Base-by-base conservation (phyloP, 495 filamentous ascomycete species). In the Darksidea phi region DNA sequence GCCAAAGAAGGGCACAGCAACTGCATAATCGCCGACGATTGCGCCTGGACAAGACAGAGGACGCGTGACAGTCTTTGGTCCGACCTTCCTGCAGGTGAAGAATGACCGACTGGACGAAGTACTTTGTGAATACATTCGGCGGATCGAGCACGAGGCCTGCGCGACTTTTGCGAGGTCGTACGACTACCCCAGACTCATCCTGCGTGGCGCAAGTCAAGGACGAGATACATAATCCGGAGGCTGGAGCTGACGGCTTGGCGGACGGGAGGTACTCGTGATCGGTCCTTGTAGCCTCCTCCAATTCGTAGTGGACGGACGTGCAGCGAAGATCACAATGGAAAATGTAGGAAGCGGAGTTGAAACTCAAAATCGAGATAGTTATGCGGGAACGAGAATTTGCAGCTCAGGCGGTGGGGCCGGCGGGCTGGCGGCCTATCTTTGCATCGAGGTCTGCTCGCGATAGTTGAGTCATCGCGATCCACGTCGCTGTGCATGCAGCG, bases 401-500 rank as follows among this genome's bases (percentile, higher is more conserved):
- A 57, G 20, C 17, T 23, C 53, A 52, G 17, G 38, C 57, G 60
- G 57, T 47, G 1, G 48, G 26, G 17, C 24, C 20, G 25, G 20
- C 8, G 1, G 12, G 36, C 6, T 47, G 34, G 34, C 43, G 48
- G 7, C 21, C 25, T 52, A 41, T 34, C 3, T 38, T 52, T 64
- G 23, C 61, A 18, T 38, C 43, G 28, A 57, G 42, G 54, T 21
- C 17, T 53, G 57, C 23, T 57, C 36, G 53, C 34, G 20, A 21
- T 17, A 24, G 52, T 66, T 43, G 63, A 66, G 34, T 66, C 63
- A 61, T 45, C 28, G 41, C 43, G 43, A 21, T 60, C 34, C 63
- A 66, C 63, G 63, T 66, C 43, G 56, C 23, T 3, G n/a, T 61
- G 63, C 63, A 66, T 66, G 57, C 63, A 57, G 42, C 21, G 11